Base-by-base conservation (phyloP, 1,284 basidiomycete genomes). In the Irpex sp. region DNA sequence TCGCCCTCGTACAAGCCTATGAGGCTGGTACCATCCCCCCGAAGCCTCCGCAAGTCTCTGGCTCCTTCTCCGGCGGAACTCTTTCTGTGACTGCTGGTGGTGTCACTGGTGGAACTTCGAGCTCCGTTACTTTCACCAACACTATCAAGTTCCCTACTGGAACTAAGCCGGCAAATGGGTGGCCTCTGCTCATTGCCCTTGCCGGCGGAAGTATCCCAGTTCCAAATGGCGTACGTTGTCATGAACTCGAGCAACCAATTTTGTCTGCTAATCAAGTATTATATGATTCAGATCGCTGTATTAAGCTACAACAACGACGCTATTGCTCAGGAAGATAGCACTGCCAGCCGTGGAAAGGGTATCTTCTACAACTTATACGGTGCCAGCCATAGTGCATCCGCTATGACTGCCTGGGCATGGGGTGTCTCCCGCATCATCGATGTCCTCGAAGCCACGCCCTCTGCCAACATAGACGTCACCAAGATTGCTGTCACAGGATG, bases 371-470 rank as follows among this genome's bases (percentile, higher is more conserved):
- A 77, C 49, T 75, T 85, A 31, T 85, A 79, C 69, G 84, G 83
- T 19, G 70, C 67, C 58, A 69, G 67, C 64, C 76, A 78, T 56
- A 78, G 76, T 37, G 83, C 83, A 2, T 74, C 75, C 62, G 81
- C 83, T 8, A 80, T 85, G 80, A 82, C 76, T 7, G 83, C 84
- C 0, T 85, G 84, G 84, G 79, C 79, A 1, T 85, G 84, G 83
- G 83, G 79, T 63, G 79, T 84, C 59, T 78, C 77, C 64, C 80
- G 83, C 51, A 80, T 85, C 70, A 82, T 85, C 68, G 84, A 85
- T 68, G 82, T 77, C 11, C 78, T 85, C 62, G 81, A 83, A 70
- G 67, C 65, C 34, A 81, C 77, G 3, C 78, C 81, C 7, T 64
- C 70, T 21, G 73, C 78, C 5, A 75, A 78, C 40, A 81, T 86